Evolutionary conservation across 2,329 filamentous ascomycete genomes (phyloP).

Genomic region (Colletotrichum musicola): DNA sequence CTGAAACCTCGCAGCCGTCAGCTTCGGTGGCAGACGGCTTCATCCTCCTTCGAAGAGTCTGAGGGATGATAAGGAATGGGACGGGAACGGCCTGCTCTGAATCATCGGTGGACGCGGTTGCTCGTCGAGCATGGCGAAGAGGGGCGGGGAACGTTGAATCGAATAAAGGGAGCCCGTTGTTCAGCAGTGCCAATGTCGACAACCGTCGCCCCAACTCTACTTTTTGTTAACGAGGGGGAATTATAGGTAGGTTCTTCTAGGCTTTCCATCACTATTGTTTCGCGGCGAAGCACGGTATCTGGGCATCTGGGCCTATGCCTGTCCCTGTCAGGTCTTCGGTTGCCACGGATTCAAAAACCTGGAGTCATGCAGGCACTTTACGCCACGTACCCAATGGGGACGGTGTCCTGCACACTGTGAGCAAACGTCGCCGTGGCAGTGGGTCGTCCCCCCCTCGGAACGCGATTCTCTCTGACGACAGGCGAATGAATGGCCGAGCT

Average conservation of each 20-base stretch:
- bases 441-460: slow-evolving; percentile 19
- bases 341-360: slow-evolving; percentile 35
- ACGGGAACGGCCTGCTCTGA: neutral
- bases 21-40: slow-evolving; percentile 25
- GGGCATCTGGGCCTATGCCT: slow-evolving; percentile 33
- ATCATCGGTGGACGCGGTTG: slow-evolving; percentile 8
- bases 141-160: neutral
- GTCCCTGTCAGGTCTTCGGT: slow-evolving; percentile 26
- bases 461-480: neutral
- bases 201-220: neutral
- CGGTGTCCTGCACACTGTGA: slow-evolving; percentile 13
- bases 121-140: neutral
- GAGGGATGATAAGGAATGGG: neutral
- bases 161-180: neutral
- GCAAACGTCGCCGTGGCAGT: slow-evolving; percentile 17
- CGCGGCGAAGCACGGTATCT: slow-evolving; percentile 32
- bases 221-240: slow-evolving; percentile 24
- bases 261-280: slow-evolving; percentile 34
- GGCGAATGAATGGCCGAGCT: neutral
- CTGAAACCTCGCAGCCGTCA: slow-evolving; percentile 32
- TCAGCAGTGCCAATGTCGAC: slow-evolving; percentile 5
- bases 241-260: slow-evolving; percentile 32
- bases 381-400: slow-evolving; percentile 29
- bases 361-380: slow-evolving; percentile 39
- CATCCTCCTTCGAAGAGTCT: neutral